Evolutionary conservation across 2,329 filamentous ascomycete species (phyloP).

Genomic region (Penicillium sp.): DNA sequence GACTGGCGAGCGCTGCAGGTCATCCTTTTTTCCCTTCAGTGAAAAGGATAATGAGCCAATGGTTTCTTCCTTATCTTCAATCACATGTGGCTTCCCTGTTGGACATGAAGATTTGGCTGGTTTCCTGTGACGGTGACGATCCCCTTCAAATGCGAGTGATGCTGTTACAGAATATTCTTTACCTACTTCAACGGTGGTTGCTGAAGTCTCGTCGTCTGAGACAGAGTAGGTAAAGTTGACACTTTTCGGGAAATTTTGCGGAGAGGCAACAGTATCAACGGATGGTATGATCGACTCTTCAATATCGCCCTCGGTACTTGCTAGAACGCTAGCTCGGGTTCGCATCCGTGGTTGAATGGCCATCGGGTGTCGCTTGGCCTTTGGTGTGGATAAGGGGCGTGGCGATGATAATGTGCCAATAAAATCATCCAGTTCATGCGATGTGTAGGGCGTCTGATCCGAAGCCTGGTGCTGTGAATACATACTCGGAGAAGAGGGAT

Average conservation of each 20-base stretch:
- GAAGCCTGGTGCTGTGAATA: conserved; percentile 13
- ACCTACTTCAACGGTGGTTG: not conserved
- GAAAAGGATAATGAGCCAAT: conserved; percentile 20
- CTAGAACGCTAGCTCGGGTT: conserved; percentile 7
- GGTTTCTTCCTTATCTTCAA: conserved; percentile 18
- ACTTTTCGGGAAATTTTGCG: conserved; percentile 1
- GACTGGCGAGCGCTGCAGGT: not conserved
- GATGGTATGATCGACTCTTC: conserved; percentile 9
- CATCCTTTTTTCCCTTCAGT: not conserved
- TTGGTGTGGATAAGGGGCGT: conserved; percentile 16
- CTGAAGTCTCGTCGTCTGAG: not conserved
- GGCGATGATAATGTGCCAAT: conserved; percentile 25
- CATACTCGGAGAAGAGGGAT: conserved; percentile 14
- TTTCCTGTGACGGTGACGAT: not conserved
- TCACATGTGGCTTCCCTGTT: not conserved
- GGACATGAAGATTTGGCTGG: not conserved
- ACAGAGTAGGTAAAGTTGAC: conserved; percentile 26
- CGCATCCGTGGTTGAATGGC: conserved; percentile 7
- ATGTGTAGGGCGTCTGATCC: not conserved
- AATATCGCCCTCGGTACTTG: conserved; percentile 6
- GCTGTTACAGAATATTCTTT: not conserved
- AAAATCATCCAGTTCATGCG: conserved; percentile 23
- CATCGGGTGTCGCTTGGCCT: conserved; percentile 22
- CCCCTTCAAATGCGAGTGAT: not conserved
- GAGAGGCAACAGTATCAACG: conserved; percentile 3